Evolutionary conservation across 331 rosid species (phyloP).

Genomic region (Telfairia occidentalis): DNA sequence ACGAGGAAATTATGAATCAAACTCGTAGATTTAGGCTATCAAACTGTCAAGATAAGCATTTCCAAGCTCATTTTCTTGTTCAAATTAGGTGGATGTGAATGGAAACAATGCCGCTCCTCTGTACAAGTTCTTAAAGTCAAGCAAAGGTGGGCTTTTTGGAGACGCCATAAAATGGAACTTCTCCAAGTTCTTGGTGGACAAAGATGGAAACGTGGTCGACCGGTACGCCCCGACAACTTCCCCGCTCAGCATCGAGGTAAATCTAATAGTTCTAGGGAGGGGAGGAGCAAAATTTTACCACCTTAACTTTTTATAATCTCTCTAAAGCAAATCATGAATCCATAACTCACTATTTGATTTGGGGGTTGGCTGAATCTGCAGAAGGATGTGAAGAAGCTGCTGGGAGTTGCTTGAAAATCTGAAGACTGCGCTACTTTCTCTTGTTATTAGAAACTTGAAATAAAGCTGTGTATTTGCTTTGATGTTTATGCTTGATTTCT

Average conservation of each 20-base stretch:
- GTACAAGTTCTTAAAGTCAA: slow-evolving; percentile 72
- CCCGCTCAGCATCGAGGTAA: slow-evolving; percentile 91
- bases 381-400: slow-evolving; percentile 77
- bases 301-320: too few species aligned
- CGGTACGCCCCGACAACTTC: slow-evolving; percentile 92
- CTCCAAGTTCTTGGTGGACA: slow-evolving; percentile 79
- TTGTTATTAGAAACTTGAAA: not conserved
- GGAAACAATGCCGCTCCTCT: slow-evolving; percentile 63
- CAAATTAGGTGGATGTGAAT: slow-evolving; percentile 73
- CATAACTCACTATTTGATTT: not conserved
- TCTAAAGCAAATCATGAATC: too few species aligned
- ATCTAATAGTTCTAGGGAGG: not conserved
- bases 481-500: not conserved
- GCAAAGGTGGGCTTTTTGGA: slow-evolving; percentile 85
- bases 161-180: slow-evolving; percentile 86
- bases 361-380: slow-evolving; percentile 26
- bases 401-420: slow-evolving; percentile 38
- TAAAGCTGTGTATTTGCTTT: not conserved
- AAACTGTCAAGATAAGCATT: not conserved
- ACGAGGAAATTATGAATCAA: not conserved
- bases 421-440: not conserved
- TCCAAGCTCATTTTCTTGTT: not conserved
- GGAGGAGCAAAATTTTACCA: not conserved
- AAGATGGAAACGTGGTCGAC: slow-evolving; percentile 75
- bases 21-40: not conserved